Evolutionary conservation across 495 filamentous ascomycete genomes (phyloP).

Genomic region (Glarea lozoyensis): DNA sequence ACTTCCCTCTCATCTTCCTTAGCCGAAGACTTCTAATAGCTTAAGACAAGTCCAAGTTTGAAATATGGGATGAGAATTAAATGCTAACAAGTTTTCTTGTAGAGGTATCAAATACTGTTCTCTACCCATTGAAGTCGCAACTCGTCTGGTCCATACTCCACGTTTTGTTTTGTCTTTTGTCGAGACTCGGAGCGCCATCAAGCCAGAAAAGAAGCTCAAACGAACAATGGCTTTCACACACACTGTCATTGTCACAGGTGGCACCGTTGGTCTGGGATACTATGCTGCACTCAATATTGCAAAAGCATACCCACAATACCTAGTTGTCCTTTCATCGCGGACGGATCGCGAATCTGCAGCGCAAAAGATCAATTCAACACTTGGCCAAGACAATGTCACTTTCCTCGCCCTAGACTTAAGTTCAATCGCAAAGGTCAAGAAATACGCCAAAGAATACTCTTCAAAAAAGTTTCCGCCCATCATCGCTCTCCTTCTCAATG

Average conservation of each 20-base stretch:
- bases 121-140: too few species aligned
- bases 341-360: constrained; percentile 25
- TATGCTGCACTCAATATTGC: constrained; percentile 34
- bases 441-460: constrained; percentile 27
- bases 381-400: constrained; percentile 23
- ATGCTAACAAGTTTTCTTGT: too few species aligned
- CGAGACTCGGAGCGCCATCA: too few species aligned
- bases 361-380: not conserved
- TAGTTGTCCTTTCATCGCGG: constrained; percentile 33
- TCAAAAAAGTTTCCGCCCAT: constrained; percentile 29
- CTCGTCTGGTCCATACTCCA: too few species aligned
- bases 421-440: constrained; percentile 26
- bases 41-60: too few species aligned
- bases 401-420: constrained; percentile 35
- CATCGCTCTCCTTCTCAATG: constrained; percentile 35
- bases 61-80: too few species aligned
- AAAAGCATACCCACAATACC: constrained; percentile 28
- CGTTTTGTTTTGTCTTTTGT: too few species aligned
- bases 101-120: too few species aligned
- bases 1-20: too few species aligned
- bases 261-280: constrained; percentile 13
- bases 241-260: constrained; percentile 15
- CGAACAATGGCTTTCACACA: constrained; percentile 1
- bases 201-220: too few species aligned
- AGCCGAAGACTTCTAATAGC: too few species aligned